Evolutionary conservation across 2,329 filamentous ascomycete species (phyloP).

Genomic region (Fusarium burgessii): DNA sequence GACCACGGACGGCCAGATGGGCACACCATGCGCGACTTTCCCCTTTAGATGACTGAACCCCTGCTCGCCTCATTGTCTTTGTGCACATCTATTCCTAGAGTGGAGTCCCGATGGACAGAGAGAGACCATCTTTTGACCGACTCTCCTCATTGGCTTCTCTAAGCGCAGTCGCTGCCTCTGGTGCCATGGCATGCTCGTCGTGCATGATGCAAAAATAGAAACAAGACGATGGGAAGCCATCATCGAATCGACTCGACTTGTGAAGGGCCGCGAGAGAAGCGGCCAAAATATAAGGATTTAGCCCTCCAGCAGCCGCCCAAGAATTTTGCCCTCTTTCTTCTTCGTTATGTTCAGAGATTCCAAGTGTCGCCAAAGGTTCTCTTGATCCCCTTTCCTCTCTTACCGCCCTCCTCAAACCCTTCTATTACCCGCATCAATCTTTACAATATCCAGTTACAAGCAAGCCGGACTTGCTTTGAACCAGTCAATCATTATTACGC

Average conservation of each 20-base stretch:
- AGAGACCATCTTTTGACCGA: conserved; percentile 43
- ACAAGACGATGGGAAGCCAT: conserved; percentile 46
- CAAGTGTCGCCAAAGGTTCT: conserved; percentile 63
- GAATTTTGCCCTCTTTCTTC: conserved; percentile 58
- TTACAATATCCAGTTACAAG: conserved; percentile 57
- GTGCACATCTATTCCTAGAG: conserved; percentile 49
- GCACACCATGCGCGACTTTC: conserved; percentile 50
- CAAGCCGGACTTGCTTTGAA: conserved; percentile 72
- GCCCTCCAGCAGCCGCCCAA: conserved; percentile 56
- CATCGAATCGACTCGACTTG: conserved; percentile 47
- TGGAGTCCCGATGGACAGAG: conserved; percentile 41
- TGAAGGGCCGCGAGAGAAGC: conserved; percentile 55
- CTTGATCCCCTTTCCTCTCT: conserved; percentile 53
- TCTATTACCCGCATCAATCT: conserved; percentile 42
- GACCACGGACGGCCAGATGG: conserved; percentile 42
- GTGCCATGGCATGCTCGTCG: conserved; percentile 46
- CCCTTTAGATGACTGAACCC: conserved; percentile 41
- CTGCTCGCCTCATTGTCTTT: conserved; percentile 37
- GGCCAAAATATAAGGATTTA: conserved; percentile 71
- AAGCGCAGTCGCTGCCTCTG: conserved; percentile 58
- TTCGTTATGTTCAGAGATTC: conserved; percentile 57
- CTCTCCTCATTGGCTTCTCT: conserved; percentile 59
- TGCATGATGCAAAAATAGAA: conserved; percentile 56
- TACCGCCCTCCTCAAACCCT: conserved; percentile 52
- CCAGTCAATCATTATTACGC: conserved; percentile 62